These are phyloP conservation scores for Apophysomyces variabilis DNA, from an alignment of 371 early-diverging fungal genomes.

Conservation along the genomic window DNA sequence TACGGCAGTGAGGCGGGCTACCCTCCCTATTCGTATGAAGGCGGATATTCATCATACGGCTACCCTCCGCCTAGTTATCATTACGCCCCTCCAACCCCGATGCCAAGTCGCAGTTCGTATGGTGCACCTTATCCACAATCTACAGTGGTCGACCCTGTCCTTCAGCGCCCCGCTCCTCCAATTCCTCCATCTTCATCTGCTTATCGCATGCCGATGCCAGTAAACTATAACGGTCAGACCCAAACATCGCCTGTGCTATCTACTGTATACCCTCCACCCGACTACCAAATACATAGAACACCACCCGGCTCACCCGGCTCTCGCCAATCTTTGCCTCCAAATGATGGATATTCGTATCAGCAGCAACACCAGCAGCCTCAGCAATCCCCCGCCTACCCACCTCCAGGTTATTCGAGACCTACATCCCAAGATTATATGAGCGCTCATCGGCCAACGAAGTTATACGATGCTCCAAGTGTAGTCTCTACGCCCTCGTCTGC, in stretches of 20 bases:
- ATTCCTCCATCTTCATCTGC: background rate
- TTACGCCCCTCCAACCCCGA: constrained; percentile 15
- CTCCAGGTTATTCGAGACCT: constrained; percentile 17
- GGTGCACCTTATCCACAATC: constrained; percentile 18
- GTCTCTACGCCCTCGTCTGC: constrained; percentile 15
- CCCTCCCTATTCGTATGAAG: constrained; percentile 48
- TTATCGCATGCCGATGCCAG: constrained; percentile 17
- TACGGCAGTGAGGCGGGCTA: constrained; percentile 15
- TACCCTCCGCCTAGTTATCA: constrained; percentile 9
- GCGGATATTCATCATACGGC: constrained; percentile 51
- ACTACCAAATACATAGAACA: constrained; percentile 14
- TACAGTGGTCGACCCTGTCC: constrained; percentile 13
- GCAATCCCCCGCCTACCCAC: constrained; percentile 17
- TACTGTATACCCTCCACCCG: constrained; percentile 9
- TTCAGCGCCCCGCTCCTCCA: constrained; percentile 8
- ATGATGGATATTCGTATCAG: constrained; percentile 7
- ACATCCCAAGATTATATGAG: constrained; percentile 24
- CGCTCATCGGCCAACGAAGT: constrained; percentile 16
- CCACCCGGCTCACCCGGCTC: constrained; percentile 18
- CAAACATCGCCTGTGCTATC: constrained; percentile 7
- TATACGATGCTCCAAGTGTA: constrained; percentile 18
- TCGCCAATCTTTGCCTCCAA: constrained; percentile 3
- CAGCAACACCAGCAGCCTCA: constrained; percentile 17
- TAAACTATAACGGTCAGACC: constrained; percentile 4
- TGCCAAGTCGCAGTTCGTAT: constrained; percentile 20